phyloP scores from a whole-genome alignment of 106 monocot species.

The Agapanthus africanus region DNA sequence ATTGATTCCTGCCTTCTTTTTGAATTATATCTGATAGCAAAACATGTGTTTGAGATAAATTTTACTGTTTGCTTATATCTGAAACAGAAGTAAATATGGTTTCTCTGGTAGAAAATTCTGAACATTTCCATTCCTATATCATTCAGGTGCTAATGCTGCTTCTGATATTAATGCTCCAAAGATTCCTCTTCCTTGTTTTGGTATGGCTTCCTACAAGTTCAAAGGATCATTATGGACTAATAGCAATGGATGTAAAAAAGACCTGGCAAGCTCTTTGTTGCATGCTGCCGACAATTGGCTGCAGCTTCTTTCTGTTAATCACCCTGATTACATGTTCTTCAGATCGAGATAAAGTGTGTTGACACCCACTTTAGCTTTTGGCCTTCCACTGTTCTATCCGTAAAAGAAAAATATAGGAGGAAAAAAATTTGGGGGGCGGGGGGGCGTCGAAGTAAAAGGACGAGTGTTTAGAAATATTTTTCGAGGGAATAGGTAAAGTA shows the following conservation, averaged over 20 bases:
- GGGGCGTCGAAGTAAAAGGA: no score
- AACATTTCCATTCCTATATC: no score
- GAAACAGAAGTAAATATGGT: no score
- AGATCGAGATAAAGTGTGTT: no score
- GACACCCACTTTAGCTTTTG: no score
- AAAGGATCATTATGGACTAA: slow-evolving; percentile 35
- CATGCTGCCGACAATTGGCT: slow-evolving; percentile 44
- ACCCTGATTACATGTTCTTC: slow-evolving; percentile 47
- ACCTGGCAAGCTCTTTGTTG: slow-evolving; percentile 21
- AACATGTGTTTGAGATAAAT: no score
- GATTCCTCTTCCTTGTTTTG: slow-evolving; percentile 44
- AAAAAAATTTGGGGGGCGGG: neutral
- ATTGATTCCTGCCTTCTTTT: no score
- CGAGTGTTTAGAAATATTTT: neutral
- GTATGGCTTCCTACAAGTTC: slow-evolving; percentile 51
- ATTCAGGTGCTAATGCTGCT: slow-evolving; percentile 13
- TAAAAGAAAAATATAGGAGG: neutral
- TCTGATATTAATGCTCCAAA: slow-evolving; percentile 14
- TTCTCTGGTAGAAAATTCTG: no score
- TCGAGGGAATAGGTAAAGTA: neutral
- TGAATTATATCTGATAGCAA: no score
- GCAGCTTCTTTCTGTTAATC: slow-evolving; percentile 24
- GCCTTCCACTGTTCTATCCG: no score
- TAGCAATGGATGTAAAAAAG: slow-evolving; percentile 10
- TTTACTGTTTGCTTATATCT: no score